Conservation (phyloP, 2,329 filamentous ascomycete species). For the Beauveria sp. region DNA sequence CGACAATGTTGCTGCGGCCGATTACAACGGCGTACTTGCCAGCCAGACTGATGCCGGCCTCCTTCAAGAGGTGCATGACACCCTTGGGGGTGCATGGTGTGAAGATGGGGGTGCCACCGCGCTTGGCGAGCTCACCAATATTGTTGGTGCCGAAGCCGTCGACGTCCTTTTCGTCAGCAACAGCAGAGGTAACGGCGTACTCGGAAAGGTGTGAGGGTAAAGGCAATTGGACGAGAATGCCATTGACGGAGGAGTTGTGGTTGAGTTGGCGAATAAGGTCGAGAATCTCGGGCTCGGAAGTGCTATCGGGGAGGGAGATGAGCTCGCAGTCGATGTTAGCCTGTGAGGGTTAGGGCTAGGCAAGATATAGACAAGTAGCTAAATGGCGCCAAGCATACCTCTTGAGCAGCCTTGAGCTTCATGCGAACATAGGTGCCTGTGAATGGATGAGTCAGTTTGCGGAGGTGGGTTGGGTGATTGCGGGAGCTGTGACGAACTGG, state of each 20-base stretch:
- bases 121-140: slow-evolving; percentile 95
- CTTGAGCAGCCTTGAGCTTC: slow-evolving; percentile 95
- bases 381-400: slow-evolving; percentile 45
- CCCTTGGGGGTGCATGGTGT: slow-evolving; percentile 94
- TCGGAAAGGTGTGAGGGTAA: slow-evolving; percentile 86
- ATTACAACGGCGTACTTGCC: slow-evolving; percentile 95
- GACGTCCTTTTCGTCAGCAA: slow-evolving; percentile 91
- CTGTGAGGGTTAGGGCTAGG: slow-evolving; percentile 32
- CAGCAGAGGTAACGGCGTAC: slow-evolving; percentile 81
- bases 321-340: slow-evolving; percentile 86
- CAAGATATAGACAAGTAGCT: neutral
- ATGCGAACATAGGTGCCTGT: slow-evolving; percentile 96
- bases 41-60: slow-evolving; percentile 71
- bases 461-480: slow-evolving; percentile 12
- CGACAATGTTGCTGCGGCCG: slow-evolving; percentile 93
- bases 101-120: slow-evolving; percentile 82
- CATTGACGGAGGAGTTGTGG: slow-evolving; percentile 78
- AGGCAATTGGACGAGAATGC: slow-evolving; percentile 89
- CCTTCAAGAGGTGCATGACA: slow-evolving; percentile 84
- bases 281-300: slow-evolving; percentile 78
- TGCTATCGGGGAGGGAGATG: slow-evolving; percentile 72
- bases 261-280: slow-evolving; percentile 76
- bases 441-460: slow-evolving; percentile 28
- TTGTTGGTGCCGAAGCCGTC: slow-evolving; percentile 92
- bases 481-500: slow-evolving; percentile 46